Evolutionary conservation across 371 early-diverging fungal species (phyloP).

Genomic region (Syncephalis plumigaleata): DNA sequence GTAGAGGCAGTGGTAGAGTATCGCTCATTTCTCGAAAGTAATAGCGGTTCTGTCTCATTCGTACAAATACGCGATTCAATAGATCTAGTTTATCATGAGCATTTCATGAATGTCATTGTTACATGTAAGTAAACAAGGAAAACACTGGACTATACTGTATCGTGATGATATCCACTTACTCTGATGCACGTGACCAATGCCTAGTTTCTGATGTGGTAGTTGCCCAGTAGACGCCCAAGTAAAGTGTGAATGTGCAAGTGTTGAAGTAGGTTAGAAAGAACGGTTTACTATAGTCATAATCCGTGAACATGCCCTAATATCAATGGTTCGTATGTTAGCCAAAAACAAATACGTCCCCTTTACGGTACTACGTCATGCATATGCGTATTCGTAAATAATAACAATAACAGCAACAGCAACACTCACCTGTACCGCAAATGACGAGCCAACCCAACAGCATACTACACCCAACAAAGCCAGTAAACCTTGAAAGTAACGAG

Average conservation of each 20-base stretch:
- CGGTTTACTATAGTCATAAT: conserved; percentile 38
- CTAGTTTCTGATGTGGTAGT: background rate
- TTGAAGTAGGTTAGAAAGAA: conserved; percentile 64
- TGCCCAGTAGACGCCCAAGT: conserved; percentile 24
- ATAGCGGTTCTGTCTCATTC: no score
- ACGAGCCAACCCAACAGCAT: conserved; percentile 62
- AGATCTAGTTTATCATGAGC: no score
- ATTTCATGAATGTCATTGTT: no score
- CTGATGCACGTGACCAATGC: background rate
- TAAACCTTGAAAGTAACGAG: conserved; percentile 31
- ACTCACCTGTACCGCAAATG: conserved; percentile 60
- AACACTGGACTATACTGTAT: no score
- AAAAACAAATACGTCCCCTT: background rate
- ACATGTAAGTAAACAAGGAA: no score
- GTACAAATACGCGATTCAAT: no score
- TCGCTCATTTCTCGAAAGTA: no score
- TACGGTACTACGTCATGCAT: background rate
- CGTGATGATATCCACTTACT: background rate
- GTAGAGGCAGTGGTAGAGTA: background rate
- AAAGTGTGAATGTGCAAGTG: conserved; percentile 55
- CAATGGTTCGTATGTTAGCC: background rate
- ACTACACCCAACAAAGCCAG: conserved; percentile 45
- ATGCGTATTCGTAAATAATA: background rate
- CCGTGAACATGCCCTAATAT: conserved; percentile 1
- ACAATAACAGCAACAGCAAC: background rate